These are phyloP conservation scores for Luzula sylvatica DNA, from an alignment of 176 grass and related monocot genomes.

Conservation along the genomic window DNA sequence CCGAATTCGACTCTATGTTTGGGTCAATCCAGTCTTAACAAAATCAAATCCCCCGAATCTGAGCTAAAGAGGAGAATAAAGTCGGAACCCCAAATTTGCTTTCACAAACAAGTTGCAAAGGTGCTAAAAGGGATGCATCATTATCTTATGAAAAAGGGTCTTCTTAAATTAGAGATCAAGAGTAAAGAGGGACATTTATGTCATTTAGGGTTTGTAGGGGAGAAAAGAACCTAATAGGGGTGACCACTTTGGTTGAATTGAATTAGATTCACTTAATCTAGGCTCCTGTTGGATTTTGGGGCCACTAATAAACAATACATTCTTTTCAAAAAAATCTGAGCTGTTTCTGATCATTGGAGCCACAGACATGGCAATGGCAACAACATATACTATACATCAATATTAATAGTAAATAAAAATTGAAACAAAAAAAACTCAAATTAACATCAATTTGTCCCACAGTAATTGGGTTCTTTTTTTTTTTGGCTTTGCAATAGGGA, in stretches of 20 bases:
- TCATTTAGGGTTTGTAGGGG: not conserved
- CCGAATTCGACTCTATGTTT: slow-evolving; percentile 10
- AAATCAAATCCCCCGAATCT: slow-evolving; percentile 7
- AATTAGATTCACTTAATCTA: slow-evolving; percentile 16
- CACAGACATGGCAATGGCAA: too few species aligned
- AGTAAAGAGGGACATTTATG: not conserved
- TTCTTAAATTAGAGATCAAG: too few species aligned
- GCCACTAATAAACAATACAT: slow-evolving; percentile 16
- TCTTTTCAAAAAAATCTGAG: not conserved
- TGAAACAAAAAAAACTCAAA: too few species aligned
- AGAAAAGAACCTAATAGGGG: not conserved
- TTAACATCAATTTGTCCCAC: too few species aligned
- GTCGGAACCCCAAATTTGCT: slow-evolving; percentile 6
- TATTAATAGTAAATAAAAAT: slow-evolving; percentile 2
- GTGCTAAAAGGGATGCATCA: not conserved
- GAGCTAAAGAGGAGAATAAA: slow-evolving; percentile 11
- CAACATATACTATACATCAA: not conserved
- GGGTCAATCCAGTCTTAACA: slow-evolving; percentile 3
- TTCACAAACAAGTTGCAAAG: slow-evolving; percentile 5
- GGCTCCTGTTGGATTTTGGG: slow-evolving; percentile 10
- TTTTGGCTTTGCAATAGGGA: too few species aligned
- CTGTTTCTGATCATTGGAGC: slow-evolving; percentile 14
- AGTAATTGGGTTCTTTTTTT: too few species aligned
- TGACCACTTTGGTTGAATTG: not conserved
- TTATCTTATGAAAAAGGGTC: slow-evolving; percentile 2